phyloP scores from a whole-genome alignment of 495 filamentous ascomycete genomes.

The Hypoxylon fuscum region DNA sequence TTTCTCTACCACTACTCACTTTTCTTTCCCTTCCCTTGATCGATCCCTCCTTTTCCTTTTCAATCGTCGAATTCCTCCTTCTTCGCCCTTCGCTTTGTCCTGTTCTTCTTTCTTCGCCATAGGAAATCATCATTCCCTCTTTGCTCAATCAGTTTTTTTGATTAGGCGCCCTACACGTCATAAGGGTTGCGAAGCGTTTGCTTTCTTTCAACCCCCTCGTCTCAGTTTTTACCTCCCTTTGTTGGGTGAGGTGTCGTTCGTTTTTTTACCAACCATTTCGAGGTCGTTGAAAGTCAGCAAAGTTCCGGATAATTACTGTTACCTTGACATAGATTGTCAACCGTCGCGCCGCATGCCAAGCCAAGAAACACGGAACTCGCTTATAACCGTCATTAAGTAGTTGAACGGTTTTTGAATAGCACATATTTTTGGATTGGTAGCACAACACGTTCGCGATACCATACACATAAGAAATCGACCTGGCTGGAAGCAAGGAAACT shows the following conservation, averaged over 20 bases:
- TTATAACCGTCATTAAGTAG: constrained; percentile 42
- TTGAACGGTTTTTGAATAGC: constrained; percentile 1
- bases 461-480: constrained; percentile 6
- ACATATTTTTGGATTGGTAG: constrained; percentile 14
- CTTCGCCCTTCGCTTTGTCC: constrained; percentile 36
- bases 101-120: constrained; percentile 28
- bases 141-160: constrained; percentile 23
- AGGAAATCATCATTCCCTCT: constrained; percentile 27
- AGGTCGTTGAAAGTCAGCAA: constrained; percentile 23
- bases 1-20: constrained; percentile 32
- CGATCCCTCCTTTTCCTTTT: constrained; percentile 35
- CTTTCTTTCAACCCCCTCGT: constrained; percentile 17
- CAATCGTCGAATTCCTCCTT: constrained; percentile 34
- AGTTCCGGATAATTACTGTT: constrained; percentile 19
- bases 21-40: constrained; percentile 25
- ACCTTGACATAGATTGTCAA: constrained; percentile 36
- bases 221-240: constrained; percentile 23
- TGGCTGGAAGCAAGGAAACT: constrained; percentile 21
- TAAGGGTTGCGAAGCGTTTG: constrained; percentile 29
- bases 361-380: constrained; percentile 32
- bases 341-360: constrained; percentile 39
- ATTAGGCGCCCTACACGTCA: constrained; percentile 24
- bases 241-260: constrained; percentile 36
- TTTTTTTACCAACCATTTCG: constrained; percentile 29
- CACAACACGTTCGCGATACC: neutral